Percentiles rank a stretch among this genome's conserved stretches.
These are phyloP conservation scores for Huntiella omanensis DNA, from an alignment of 2,329 filamentous ascomycete genomes.

Conservation along the genomic window DNA sequence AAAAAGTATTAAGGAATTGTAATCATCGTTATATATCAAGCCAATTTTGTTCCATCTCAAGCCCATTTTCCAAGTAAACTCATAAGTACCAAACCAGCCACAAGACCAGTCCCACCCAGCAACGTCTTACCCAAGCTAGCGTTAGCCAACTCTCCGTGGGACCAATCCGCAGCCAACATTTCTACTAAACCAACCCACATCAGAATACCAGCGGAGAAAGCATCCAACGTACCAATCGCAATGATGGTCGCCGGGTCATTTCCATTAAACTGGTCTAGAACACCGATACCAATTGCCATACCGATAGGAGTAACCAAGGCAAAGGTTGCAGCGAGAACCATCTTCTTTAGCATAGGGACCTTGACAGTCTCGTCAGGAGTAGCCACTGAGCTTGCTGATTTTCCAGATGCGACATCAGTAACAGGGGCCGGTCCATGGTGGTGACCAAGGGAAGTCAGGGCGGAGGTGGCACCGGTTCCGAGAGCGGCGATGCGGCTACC, in stretches of 20 bases:
- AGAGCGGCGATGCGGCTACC: slow-evolving; percentile 45
- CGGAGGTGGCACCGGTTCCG: slow-evolving; percentile 16
- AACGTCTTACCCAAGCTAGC: slow-evolving; percentile 29
- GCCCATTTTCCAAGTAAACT: slow-evolving; percentile 60
- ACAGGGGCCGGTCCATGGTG: slow-evolving; percentile 9
- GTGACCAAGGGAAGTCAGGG: slow-evolving; percentile 13
- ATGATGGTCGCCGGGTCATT: slow-evolving; percentile 50
- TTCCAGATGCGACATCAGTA: neutral
- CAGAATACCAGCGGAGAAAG: slow-evolving; percentile 55
- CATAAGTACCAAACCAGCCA: slow-evolving; percentile 50
- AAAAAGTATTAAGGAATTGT: neutral
- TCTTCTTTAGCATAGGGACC: slow-evolving; percentile 24
- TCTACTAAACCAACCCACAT: slow-evolving; percentile 66
- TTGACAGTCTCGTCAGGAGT: neutral
- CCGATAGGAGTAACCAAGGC: slow-evolving; percentile 56
- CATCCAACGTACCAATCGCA: slow-evolving; percentile 55
- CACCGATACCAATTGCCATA: slow-evolving; percentile 64
- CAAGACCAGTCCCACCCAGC: slow-evolving; percentile 32
- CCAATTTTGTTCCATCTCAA: slow-evolving; percentile 16
- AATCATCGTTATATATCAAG: neutral
- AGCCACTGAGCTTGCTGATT: neutral
- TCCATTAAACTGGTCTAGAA: slow-evolving; percentile 52
- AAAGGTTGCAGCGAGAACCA: slow-evolving; percentile 43
- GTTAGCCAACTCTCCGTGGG: slow-evolving; percentile 36
- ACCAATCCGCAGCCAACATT: slow-evolving; percentile 64